phyloP scores from a whole-genome alignment of 148 eudicot genomes.

The Spergularia bocconei region DNA sequence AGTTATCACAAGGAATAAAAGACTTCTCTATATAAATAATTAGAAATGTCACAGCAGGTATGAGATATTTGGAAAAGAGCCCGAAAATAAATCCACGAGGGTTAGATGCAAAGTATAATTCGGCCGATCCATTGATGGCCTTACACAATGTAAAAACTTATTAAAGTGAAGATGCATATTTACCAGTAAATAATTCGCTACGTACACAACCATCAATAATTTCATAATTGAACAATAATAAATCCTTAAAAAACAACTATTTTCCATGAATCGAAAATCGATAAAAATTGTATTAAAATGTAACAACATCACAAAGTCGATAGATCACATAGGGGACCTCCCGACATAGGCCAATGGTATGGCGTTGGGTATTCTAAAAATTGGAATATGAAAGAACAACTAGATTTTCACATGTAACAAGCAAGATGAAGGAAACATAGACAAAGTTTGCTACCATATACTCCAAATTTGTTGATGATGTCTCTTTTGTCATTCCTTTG shows the following conservation, averaged over 20 bases:
- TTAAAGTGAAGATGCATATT: no score
- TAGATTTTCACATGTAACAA: slow-evolving; percentile 29
- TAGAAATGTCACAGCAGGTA: no score
- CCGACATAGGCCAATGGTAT: slow-evolving; percentile 30
- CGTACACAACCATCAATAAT: not conserved
- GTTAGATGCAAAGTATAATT: no score
- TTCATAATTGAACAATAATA: not conserved
- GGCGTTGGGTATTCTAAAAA: not conserved
- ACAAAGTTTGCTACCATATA: slow-evolving; percentile 36
- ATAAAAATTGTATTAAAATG: not conserved
- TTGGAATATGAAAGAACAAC: slow-evolving; percentile 20
- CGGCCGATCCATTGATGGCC: no score
- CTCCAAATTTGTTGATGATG: slow-evolving; percentile 27
- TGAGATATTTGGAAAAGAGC: no score
- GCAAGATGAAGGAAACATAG: slow-evolving; percentile 31
- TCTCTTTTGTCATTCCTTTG: slow-evolving; percentile 9
- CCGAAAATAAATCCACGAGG: no score
- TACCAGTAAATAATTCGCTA: no score
- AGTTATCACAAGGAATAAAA: no score
- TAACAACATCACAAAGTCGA: slow-evolving; percentile 8
- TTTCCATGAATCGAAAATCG: not conserved
- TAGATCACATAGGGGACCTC: slow-evolving; percentile 12
- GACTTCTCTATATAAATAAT: no score
- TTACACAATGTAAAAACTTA: no score
- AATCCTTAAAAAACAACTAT: not conserved